A percentile compares a stretch with the other conserved stretches of the same genome.
Evolutionary conservation across 352 stramenopile species (phyloP).

Genomic region (Phytophthora capsici): DNA sequence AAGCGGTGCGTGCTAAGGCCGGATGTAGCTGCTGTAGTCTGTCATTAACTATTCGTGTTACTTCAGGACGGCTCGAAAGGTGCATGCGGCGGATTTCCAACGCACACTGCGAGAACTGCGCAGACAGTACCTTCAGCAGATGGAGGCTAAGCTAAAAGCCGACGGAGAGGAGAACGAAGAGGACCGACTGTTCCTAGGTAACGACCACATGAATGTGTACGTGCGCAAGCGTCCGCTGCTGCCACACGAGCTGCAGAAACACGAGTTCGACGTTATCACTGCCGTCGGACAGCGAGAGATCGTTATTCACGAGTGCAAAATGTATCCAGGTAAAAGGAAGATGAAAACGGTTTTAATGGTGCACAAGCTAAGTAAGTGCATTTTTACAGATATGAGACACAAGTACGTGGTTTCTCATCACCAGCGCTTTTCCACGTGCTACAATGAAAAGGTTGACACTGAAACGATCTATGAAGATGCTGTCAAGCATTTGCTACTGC

Average conservation of each 20-base stretch:
- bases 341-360: background rate
- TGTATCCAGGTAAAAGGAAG: conserved; percentile 69
- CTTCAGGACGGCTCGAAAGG: conserved; percentile 67
- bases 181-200: conserved; percentile 21
- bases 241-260: conserved; percentile 80
- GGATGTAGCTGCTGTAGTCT: background rate
- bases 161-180: conserved; percentile 8
- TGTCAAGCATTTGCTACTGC: conserved; percentile 68
- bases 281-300: conserved; percentile 63
- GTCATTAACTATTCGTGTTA: background rate
- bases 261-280: conserved; percentile 90
- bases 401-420: conserved; percentile 85
- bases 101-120: conserved; percentile 55
- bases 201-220: conserved; percentile 80
- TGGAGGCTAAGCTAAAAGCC: conserved; percentile 1
- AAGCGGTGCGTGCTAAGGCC: conserved; percentile 49
- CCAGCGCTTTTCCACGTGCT: conserved; percentile 79
- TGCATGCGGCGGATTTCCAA: conserved; percentile 63
- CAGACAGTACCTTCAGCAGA: conserved; percentile 43
- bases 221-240: conserved; percentile 91
- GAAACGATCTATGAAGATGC: conserved; percentile 80
- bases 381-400: conserved; percentile 80
- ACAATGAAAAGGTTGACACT: conserved; percentile 76
- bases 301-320: conserved; percentile 90
- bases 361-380: background rate